Evolutionary conservation across 2,329 filamentous ascomycete species (phyloP), one percentile per base, ranked within the genome.

Genomic region (Pseudocercospora eumusae): DNA sequence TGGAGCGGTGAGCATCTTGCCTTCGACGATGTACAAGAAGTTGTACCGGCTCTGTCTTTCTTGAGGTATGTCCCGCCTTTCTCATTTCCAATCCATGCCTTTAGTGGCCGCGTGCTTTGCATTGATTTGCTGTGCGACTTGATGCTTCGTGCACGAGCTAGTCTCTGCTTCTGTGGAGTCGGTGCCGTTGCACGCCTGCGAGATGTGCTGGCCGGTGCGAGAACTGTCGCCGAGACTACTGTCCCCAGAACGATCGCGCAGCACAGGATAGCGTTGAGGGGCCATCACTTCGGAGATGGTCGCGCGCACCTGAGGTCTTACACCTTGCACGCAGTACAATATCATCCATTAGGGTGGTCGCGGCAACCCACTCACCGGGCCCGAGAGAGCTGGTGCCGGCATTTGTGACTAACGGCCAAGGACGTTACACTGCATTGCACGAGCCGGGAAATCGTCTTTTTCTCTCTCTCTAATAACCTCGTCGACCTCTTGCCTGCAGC

Each of bases 11-110:
- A 82, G 63, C 66, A 75, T n/a, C 59, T 83, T 55, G 73, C 74
- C 15, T 83, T 83, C 65, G 70, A 74, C 31, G 71, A 72, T 23
- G 72, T 83, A 11, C 68, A 70, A 53, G 74, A 75, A 18, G 78
- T 83, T 0, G 75, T 78, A 10, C 78, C 79, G 13, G 77, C 79
- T 64, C 71, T 82, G 69, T 78, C 76, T 18, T 82, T 82, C 68
- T 75, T 82, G 45, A 77, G 79, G 80, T 81, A 71, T 67, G 78
- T 76, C 42, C 54, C 28, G 52, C 52, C 15, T 13, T 13, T 54
- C 52, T 54, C 52, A 20, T 54, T 54, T 23, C 21, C 28, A 6
- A 54, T 15, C 52, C 28, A 21, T 54, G 36, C 42, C 25, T 60
- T 60, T 49, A 9, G 52, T 33, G 15, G 23, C 15, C 33, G 45